Conservation (phyloP, 768 basidiomycete species). For the Hypsizygus marmoreus region DNA sequence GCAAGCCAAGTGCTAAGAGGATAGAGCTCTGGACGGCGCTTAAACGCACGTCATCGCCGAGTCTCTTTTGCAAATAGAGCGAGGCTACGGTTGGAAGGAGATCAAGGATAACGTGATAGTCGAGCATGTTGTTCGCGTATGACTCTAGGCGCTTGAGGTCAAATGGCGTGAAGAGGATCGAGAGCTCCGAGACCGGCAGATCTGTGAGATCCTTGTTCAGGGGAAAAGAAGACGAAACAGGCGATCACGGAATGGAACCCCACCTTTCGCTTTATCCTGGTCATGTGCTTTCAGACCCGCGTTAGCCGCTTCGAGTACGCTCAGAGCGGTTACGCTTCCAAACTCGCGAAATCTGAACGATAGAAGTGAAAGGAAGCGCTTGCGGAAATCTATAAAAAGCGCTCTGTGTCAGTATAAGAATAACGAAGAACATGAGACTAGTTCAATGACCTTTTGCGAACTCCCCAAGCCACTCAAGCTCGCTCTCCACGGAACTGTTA, state of each 20-base stretch:
- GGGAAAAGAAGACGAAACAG: background rate
- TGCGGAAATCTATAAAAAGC: slow-evolving; percentile 97
- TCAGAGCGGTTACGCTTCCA: slow-evolving; percentile 82
- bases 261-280: slow-evolving; percentile 39
- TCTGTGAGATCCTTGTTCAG: slow-evolving; percentile 21
- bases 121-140: slow-evolving; percentile 93
- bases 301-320: slow-evolving; percentile 85
- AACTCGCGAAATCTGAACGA: slow-evolving; percentile 97
- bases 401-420: too few species aligned
- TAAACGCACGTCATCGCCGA: slow-evolving; percentile 65
- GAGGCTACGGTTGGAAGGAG: slow-evolving; percentile 78
- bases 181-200: slow-evolving; percentile 43
- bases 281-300: slow-evolving; percentile 53
- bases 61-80: slow-evolving; percentile 82
- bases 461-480: slow-evolving; percentile 83
- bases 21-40: slow-evolving; percentile 93
- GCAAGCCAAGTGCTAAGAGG: slow-evolving; percentile 84
- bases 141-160: slow-evolving; percentile 95
- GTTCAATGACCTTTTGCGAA: slow-evolving; percentile 75
- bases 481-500: slow-evolving; percentile 61
- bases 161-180: slow-evolving; percentile 79
- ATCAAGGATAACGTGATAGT: slow-evolving; percentile 95
- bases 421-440: too few species aligned
- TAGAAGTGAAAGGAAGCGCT: slow-evolving; percentile 84
- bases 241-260: slow-evolving; percentile 6